Base-by-base conservation (phyloP, 1,284 basidiomycete genomes). In the Ustilago crameri region DNA sequence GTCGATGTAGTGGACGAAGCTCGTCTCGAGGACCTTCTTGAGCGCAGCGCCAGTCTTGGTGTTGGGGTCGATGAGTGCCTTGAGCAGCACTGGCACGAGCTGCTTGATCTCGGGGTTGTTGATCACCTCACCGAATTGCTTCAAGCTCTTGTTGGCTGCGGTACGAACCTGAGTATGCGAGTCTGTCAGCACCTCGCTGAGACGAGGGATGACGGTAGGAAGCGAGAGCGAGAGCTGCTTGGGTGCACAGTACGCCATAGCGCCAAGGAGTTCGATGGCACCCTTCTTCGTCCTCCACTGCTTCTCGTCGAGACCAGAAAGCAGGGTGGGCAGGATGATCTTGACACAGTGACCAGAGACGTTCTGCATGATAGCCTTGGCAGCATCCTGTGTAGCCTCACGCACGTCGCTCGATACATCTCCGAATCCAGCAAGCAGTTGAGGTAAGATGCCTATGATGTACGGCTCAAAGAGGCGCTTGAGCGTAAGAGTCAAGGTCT, bases 251-350 rank as follows among this genome's bases (percentile, higher is more conserved):
- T 95, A 98, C 0, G 96, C 96, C 95, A 98, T 98, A 86, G 95
- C 92, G 35, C 96, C 96, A 55, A 98, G 87, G n/a, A 98, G 85
- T 83, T 98, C 96, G 72, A 98, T 97, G 3, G 94, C 95, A 88
- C 96, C 86, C 83, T 98, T 98, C 87, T 98, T 98, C 2, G 95
- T 93, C 26, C 95, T 88, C 96, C 96, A 98, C 83, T 98, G 96
- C 84, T 97, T 98, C 84, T 98, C 96, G 75, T 98, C 95, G 46
- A 98, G 86, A 34, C 94, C 95, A 34, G 90, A 90, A 5, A 99
- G 87, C 9, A 99, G 85, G 1, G 91, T 91, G 0, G 96, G 96
- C 7, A 98, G 86, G 66, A 98, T 94, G 51, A 94, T 88, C 85
- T 98, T 98, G 83, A 98, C 91, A 49, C 82, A 81, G 47, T 79